Base-by-base conservation (phyloP, 1,139 yeast genomes). In the Trichomonascaceae sp. region DNA sequence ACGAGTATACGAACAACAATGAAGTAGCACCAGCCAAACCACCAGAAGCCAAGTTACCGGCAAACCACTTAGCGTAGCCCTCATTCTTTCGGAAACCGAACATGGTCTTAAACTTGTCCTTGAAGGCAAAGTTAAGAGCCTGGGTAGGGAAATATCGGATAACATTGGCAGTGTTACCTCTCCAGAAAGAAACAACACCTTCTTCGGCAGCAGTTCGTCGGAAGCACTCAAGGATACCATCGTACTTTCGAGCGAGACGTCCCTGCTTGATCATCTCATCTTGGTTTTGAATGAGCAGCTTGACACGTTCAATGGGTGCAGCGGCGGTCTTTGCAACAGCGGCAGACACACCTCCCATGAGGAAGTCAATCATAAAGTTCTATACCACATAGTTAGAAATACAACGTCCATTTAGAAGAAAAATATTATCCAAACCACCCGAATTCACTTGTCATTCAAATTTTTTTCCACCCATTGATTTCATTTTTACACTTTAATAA, bases 321-420 rank as follows among this genome's bases (percentile, higher is more conserved):
- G 90, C 90, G 60, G 87, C 88, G 60, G 90, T 84, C 83, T 84
- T 84, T 62, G 89, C 82, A 76, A 84, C 84, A 67, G 90, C 90
- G 75, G 90, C 90, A 72, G 90, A 83, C 62, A 84, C 86, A 81
- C 90, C 89, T 72, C 88, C 89, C 88, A 84, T 82, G 73, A 82
- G 67, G 79, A 82, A 82, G 72, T 82, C 85, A 69, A 77, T 65
- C 66, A 78, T 66, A 72, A 81, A 81, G 66, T 50, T 53, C 50
- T 50, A 46, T 19, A 27, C 32, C 9, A 2, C 12, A 12, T 8
- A 10, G 32, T 39, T 39, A 39, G 7, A 38, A n/a, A 5, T 5
- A 8, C 6, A n/a, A 38, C 43, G 13, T 22, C 24, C 43, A 17
- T 15, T 15, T 10, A 39, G 6, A 22, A 39, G 17, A 18, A 18